Evolutionary conservation across 768 basidiomycete genomes (phyloP), one percentile per base, ranked within the genome.

Genomic region (Podaxis carcinomalis): DNA sequence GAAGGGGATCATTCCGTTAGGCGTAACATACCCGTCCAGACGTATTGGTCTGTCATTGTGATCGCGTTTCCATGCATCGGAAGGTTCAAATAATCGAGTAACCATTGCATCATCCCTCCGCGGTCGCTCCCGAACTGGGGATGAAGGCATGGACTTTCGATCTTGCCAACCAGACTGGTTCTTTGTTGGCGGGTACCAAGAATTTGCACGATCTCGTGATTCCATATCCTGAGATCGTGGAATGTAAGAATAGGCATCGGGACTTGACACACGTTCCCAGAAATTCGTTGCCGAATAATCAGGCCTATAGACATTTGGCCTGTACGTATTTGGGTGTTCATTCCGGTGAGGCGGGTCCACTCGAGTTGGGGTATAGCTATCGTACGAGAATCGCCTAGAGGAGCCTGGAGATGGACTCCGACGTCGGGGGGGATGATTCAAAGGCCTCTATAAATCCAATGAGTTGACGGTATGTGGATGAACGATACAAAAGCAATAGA

Each of bases 51-150:
- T 77, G 66, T 85, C 83, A 52, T 67, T 67, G 65, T 84, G 83
- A 7, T 74, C 72, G 64, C 87, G 82, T 68, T 86, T 88, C 89
- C 90, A 90, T 35, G 76, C 73, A 19, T 88, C 85, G 36, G 87
- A 88, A 35, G 89, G 88, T 68, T 91, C 90, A 67, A 90, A 85
- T 77, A 85, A 83, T 64, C 87, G 78, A 62, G 71, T 69, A 27
- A 75, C 73, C 55, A 72, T 64, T 54, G 68, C 66, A 25, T 70
- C 72, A 49, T 78, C 75, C 47, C 74, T 72, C 39, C 70, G 69
- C 46, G 64, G 62, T 60, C 72, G 68, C 35, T 70, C 70, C 56
- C 71, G 68, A 51, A 68, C 72, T 36, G 79, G 77, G 5, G 79
- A 79, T 13, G 71, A 54, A 6, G 77, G 75, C 23, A 75, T 66